A percentile compares a stretch with the other conserved stretches of the same genome.
Conservation (phyloP, 2,329 filamentous ascomycete species). For the Chaetoscypha palmicola region DNA sequence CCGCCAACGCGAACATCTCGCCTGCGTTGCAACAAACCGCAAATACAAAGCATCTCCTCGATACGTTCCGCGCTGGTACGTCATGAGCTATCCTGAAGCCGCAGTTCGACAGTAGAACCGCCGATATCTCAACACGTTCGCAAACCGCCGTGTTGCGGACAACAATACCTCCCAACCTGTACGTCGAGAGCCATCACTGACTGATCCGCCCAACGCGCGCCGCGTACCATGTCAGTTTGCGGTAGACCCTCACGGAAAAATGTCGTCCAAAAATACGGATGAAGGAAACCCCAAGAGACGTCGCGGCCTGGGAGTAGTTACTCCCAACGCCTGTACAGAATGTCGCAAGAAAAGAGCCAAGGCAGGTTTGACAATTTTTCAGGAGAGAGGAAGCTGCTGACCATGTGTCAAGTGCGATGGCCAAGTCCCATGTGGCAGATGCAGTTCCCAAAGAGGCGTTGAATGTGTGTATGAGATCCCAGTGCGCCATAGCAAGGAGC, state of each 20-base stretch:
- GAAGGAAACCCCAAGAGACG: constrained; percentile 23
- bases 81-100: too few species aligned
- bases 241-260: background rate
- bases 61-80: too few species aligned
- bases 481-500: constrained; percentile 57
- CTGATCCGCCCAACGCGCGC: too few species aligned
- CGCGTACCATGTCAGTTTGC: background rate
- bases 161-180: too few species aligned
- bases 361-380: constrained; percentile 11
- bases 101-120: too few species aligned
- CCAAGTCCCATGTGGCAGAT: constrained; percentile 42
- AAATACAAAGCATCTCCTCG: too few species aligned
- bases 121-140: too few species aligned
- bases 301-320: constrained; percentile 27
- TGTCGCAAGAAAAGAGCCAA: constrained; percentile 30
- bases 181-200: too few species aligned
- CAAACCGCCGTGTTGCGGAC: too few species aligned
- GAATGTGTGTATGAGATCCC: constrained; percentile 57
- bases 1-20: too few species aligned
- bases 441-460: constrained; percentile 44
- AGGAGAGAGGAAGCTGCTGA: background rate
- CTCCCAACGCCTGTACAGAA: constrained; percentile 29
- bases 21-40: too few species aligned
- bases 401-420: constrained; percentile 48
- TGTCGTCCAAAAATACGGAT: constrained; percentile 4